These are phyloP conservation scores for Mycosarcoma mackinlayi DNA, from an alignment of 1,284 basidiomycete species.

Conservation along the genomic window DNA sequence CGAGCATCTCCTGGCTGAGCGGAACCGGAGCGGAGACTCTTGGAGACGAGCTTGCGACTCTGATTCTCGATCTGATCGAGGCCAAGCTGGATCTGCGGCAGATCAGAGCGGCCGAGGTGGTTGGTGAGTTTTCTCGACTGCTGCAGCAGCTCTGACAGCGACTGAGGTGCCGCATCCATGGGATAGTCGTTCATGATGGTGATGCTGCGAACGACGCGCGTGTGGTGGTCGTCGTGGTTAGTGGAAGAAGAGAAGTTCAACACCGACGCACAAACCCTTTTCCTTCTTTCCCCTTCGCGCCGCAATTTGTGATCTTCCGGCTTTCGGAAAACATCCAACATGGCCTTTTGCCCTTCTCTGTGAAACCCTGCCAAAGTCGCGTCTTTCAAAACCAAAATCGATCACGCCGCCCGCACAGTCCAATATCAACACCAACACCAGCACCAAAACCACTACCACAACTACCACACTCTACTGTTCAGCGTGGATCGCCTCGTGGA, in stretches of 20 bases:
- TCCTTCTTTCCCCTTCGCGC: not conserved
- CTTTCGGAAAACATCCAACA: slow-evolving; percentile 11
- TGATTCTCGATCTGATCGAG: slow-evolving; percentile 92
- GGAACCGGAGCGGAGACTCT: slow-evolving; percentile 70
- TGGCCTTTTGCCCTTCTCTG: not conserved
- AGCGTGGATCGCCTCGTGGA: not conserved
- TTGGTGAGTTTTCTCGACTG: slow-evolving; percentile 66
- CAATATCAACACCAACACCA: slow-evolving; percentile 1
- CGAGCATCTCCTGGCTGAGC: slow-evolving; percentile 71
- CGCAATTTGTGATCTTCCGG: slow-evolving; percentile 13
- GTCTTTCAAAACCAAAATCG: slow-evolving; percentile 1
- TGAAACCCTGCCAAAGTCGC: too few relatives aligned
- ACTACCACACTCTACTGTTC: too few relatives aligned
- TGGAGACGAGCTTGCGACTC: slow-evolving; percentile 65
- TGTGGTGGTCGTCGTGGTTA: not conserved
- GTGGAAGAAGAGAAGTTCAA: slow-evolving; percentile 9
- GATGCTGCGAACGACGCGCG: not conserved
- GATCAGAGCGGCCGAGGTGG: slow-evolving; percentile 72
- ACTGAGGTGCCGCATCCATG: slow-evolving; percentile 53
- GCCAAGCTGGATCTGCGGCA: slow-evolving; percentile 85
- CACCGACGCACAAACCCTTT: slow-evolving; percentile 6
- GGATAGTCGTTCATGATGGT: slow-evolving; percentile 50
- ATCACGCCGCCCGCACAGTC: slow-evolving; percentile 13
- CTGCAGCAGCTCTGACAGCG: slow-evolving; percentile 63
- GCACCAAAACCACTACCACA: not conserved